These are phyloP conservation scores for Pestalotiopsis sp. DNA, from an alignment of 2,329 filamentous ascomycete species.

Conservation along the genomic window DNA sequence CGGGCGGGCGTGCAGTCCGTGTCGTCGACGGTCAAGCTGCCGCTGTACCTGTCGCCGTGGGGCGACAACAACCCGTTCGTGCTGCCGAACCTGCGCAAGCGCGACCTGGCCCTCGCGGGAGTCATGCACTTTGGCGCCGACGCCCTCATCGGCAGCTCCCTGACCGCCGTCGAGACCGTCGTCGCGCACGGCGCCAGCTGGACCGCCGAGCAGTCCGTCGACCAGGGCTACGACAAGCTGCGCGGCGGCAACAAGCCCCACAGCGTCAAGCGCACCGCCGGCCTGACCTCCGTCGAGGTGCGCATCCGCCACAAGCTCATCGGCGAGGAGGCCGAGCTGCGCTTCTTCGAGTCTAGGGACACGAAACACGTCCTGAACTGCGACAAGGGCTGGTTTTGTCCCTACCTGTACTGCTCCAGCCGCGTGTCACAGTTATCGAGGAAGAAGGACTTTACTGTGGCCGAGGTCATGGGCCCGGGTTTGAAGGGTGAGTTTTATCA, in stretches of 20 bases:
- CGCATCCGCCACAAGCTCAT: conserved; percentile 23
- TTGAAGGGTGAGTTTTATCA: conserved; percentile 15
- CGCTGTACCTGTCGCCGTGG: conserved; percentile 24
- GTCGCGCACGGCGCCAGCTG: conserved; percentile 18
- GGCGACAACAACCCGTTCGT: conserved; percentile 23
- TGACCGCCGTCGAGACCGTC: conserved; percentile 20
- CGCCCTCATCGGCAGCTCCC: conserved; percentile 19
- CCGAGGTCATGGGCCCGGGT: conserved; percentile 18
- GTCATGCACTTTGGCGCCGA: conserved; percentile 23
- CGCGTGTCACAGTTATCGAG: conserved; percentile 20
- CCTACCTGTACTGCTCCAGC: conserved; percentile 21
- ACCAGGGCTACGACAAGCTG: conserved; percentile 18
- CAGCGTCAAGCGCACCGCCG: conserved; percentile 17
- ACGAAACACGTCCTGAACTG: conserved; percentile 18
- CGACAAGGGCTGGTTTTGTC: conserved; percentile 25
- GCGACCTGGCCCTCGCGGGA: conserved; percentile 23
- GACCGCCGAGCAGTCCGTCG: conserved; percentile 21
- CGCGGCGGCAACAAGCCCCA: conserved; percentile 15
- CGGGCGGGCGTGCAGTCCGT: conserved; percentile 21
- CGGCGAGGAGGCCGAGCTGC: conserved; percentile 21
- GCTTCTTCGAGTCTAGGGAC: conserved; percentile 17
- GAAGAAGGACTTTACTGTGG: conserved; percentile 21
- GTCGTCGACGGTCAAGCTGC: conserved; percentile 20
- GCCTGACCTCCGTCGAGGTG: conserved; percentile 20
- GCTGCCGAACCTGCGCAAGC: conserved; percentile 23